phyloP scores from a whole-genome alignment of 306 rosid species.

The Cicer arietinum region DNA sequence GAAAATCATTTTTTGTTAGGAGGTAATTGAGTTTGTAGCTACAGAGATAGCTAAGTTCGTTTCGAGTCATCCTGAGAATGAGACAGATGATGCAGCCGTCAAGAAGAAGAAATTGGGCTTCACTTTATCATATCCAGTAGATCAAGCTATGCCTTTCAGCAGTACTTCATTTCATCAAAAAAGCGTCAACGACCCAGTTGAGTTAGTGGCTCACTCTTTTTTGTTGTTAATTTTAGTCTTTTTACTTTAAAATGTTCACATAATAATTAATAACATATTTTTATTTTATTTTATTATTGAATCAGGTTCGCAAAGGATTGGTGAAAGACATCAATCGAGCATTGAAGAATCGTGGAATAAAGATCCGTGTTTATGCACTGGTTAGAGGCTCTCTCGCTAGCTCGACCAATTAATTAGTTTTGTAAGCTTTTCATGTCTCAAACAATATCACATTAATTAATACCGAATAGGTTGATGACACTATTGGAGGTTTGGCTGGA shows the following conservation, averaged over 20 bases:
- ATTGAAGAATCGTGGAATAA: conserved; percentile 56
- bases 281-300: too few species aligned
- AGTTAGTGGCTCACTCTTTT: conserved; percentile 39
- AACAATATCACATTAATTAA: neutral
- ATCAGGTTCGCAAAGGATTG: conserved; percentile 58
- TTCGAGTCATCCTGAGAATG: conserved; percentile 45
- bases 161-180: conserved; percentile 55
- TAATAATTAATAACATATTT: too few species aligned
- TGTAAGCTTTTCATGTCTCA: neutral
- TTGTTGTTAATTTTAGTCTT: neutral
- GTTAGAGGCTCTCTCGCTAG: conserved; percentile 41
- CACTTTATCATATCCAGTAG: conserved; percentile 56
- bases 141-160: conserved; percentile 43
- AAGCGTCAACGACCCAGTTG: conserved; percentile 61
- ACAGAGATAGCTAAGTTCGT: conserved; percentile 66
- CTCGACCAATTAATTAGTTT: neutral
- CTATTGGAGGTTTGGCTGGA: conserved; percentile 73
- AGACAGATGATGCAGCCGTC: neutral
- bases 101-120: conserved; percentile 60
- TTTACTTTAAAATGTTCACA: too few species aligned
- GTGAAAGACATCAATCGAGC: conserved; percentile 59
- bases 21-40: conserved; percentile 60
- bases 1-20: conserved; percentile 45
- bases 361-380: conserved; percentile 59
- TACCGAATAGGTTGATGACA: conserved; percentile 68